phyloP scores from a whole-genome alignment of 2,329 filamentous ascomycete genomes.

The Leptographium lundbergii region DNA sequence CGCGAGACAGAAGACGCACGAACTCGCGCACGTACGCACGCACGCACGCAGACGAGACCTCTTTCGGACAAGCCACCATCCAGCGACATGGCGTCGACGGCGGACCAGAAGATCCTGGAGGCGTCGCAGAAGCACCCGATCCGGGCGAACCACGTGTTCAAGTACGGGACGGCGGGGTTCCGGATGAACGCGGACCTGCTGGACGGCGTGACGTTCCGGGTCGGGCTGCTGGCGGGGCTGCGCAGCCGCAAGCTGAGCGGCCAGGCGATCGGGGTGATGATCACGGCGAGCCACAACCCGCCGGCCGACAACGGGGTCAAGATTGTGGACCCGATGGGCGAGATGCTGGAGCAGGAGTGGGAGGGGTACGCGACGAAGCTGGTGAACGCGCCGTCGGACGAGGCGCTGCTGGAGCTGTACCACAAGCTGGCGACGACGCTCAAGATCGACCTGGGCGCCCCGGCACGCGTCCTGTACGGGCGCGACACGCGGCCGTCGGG shows the following conservation, averaged over 20 bases:
- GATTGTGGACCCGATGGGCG: conserved; percentile 92
- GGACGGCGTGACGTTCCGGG: conserved; percentile 83
- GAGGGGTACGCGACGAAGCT: conserved; percentile 78
- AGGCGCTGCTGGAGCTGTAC: conserved; percentile 65
- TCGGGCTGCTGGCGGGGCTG: conserved; percentile 77
- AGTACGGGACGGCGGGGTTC: conserved; percentile 56
- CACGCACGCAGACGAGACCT: too few relatives aligned
- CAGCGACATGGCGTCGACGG: conserved; percentile 6
- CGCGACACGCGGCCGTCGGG: conserved; percentile 90
- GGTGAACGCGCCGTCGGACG: conserved; percentile 69
- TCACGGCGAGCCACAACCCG: conserved; percentile 88
- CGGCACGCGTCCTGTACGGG: conserved; percentile 76
- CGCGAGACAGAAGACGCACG: too few relatives aligned
- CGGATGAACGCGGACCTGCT: conserved; percentile 66
- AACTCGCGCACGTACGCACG: too few relatives aligned
- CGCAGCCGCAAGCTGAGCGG: conserved; percentile 82
- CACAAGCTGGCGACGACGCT: conserved; percentile 61
- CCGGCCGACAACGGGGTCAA: conserved; percentile 86
- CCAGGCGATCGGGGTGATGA: conserved; percentile 92
- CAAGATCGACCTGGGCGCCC: conserved; percentile 57
- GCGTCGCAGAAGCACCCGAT: conserved; percentile 52
- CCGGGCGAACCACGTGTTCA: conserved; percentile 37
- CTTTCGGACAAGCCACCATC: not conserved
- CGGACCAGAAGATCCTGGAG: conserved; percentile 34
- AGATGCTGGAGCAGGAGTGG: conserved; percentile 96